Evolutionary conservation across 768 basidiomycete genomes (phyloP).

Genomic region (Auricularia sp.): DNA sequence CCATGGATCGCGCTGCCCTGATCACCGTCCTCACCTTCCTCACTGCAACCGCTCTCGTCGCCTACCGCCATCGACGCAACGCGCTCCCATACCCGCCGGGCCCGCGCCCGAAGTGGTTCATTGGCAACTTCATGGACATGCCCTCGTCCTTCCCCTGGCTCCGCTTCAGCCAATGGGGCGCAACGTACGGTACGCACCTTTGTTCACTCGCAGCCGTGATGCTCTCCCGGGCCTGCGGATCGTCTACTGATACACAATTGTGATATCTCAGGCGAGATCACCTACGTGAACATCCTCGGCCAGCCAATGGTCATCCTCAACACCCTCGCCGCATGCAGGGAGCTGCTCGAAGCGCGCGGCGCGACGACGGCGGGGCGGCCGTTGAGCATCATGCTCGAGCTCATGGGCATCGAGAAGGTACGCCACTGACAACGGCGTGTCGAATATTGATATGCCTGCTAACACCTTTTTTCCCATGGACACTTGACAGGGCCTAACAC

Average conservation of each 20-base stretch:
- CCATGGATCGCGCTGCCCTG: too few species aligned
- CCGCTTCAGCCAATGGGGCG: background rate
- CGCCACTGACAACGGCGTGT: too few species aligned
- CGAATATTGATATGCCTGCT: background rate
- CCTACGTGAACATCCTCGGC: constrained; percentile 1
- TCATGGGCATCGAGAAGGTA: background rate
- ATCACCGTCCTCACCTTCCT: background rate
- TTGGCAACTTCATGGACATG: background rate
- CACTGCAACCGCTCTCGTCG: background rate
- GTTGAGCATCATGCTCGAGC: background rate
- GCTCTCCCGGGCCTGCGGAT: background rate
- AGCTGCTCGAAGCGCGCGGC: constrained; percentile 1
- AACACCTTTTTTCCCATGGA: background rate
- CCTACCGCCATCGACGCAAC: background rate
- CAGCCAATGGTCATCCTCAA: constrained; percentile 2
- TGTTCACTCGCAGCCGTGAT: too few species aligned
- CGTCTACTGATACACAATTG: background rate
- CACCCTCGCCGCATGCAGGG: background rate
- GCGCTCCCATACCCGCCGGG: background rate
- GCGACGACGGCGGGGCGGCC: background rate
- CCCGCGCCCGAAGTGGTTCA: background rate
- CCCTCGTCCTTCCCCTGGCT: background rate
- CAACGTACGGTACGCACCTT: background rate
- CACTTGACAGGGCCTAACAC: background rate
- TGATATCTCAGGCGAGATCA: background rate